Evolutionary conservation across 306 rosid genomes (phyloP), one percentile per base, ranked within the genome.

Genomic region (Pachyrhizus erosus): DNA sequence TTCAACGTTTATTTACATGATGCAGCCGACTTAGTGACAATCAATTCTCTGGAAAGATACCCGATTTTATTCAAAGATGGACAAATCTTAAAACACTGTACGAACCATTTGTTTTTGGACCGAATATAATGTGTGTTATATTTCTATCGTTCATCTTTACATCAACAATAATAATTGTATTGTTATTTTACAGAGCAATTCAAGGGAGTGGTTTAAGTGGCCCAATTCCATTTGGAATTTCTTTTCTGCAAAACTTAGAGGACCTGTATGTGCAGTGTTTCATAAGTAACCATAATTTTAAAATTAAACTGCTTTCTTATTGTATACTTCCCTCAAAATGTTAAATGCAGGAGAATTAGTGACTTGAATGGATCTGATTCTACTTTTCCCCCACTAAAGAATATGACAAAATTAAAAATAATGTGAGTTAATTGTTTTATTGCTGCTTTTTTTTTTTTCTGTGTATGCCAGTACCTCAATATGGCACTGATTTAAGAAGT

Each of bases 151-250:
- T 77, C 10, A 42, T 10, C 14, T 11, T 3, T 31, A 31, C 4
- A 31, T 31, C 48, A 7, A 2, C 48, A 9, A 4, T 4, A 31
- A 31, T 31, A 31, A 42, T 9, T 14, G 29, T 15, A 2, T 45
- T 43, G 20, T 75, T 37, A 27, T 61, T 54, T 27, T 68, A 75
- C 91, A 90, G 98, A 20, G 9, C 8, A 26, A 87, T 90, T 79
- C 93, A 93, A 52, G 98, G 87, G 14, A 89, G 91, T 78, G 92
- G 93, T 45, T 84, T 94, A 80, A 92, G 78, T 4, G 95, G 98
- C 33, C 97, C 95, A 10, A 89, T 94, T 86, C 98, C 94, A 73
- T 33, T 70, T 9, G 80, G 42, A 81, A 88, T 94, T 81, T 83
- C 88, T 77, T 26, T 0, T 42, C 75, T 89, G 80, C 65, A 42